Percentiles rank a stretch among this genome's conserved stretches.
Evolutionary conservation across 768 basidiomycete species (phyloP).

Genomic region (Tylopilus sp.): DNA sequence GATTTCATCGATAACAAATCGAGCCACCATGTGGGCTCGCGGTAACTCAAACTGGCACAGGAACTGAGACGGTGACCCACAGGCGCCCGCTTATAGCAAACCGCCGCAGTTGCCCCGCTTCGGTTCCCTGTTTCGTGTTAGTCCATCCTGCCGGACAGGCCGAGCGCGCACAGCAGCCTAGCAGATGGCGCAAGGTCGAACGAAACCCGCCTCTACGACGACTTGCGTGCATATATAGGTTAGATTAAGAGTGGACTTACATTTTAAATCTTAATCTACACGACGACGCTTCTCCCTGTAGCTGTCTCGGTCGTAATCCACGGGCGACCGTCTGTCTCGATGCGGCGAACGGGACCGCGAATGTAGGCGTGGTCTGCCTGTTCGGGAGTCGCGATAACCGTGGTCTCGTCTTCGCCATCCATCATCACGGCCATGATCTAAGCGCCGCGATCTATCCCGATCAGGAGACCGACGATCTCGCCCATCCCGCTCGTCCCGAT

Average conservation of each 20-base stretch:
- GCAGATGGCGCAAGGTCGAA: no score
- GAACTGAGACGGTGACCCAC: neutral
- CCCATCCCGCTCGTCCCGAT: constrained; percentile 21
- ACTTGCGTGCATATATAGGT: constrained; percentile 1
- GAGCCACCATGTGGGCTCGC: no score
- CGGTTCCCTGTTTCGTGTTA: neutral
- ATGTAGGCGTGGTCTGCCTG: constrained; percentile 20
- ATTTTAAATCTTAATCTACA: constrained; percentile 41
- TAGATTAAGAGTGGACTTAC: constrained; percentile 15
- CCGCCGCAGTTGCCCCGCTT: neutral
- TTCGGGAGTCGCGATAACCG: constrained; percentile 15
- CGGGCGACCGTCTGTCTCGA: constrained; percentile 21
- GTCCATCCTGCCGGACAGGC: no score
- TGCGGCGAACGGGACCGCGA: constrained; percentile 35
- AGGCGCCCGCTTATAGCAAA: neutral
- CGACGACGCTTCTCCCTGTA: constrained; percentile 54
- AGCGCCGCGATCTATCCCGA: constrained; percentile 22
- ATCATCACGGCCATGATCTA: constrained; percentile 22
- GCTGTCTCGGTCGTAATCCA: constrained; percentile 34
- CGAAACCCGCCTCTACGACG: neutral
- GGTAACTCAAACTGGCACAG: neutral
- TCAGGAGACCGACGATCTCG: constrained; percentile 25
- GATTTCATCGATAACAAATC: constrained; percentile 20
- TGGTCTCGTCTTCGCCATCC: constrained; percentile 17
- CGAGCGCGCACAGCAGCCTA: no score